These are phyloP conservation scores for Neurospora sp. DNA, from an alignment of 2,329 filamentous ascomycete genomes.

Conservation along the genomic window DNA sequence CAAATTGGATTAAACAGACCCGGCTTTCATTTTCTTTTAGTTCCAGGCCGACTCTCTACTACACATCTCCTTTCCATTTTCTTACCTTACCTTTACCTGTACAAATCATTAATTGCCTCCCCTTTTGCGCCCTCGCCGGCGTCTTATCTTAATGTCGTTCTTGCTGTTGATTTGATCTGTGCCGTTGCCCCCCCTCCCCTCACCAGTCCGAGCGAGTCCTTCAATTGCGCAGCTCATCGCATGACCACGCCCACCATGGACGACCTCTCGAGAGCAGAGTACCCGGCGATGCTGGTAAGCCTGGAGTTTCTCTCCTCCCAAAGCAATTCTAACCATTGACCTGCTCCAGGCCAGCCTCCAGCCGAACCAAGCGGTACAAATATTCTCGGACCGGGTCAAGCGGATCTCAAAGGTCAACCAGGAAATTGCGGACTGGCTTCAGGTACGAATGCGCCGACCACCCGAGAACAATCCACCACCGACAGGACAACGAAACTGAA, in stretches of 20 bases:
- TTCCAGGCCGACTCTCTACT: not conserved
- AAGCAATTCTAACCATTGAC: slow-evolving; percentile 10
- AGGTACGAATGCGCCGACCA: slow-evolving; percentile 48
- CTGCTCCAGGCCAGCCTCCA: slow-evolving; percentile 63
- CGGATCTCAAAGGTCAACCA: slow-evolving; percentile 77
- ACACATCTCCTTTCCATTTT: slow-evolving; percentile 5
- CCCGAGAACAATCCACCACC: not conserved
- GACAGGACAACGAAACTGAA: slow-evolving; percentile 11
- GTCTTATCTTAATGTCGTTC: slow-evolving; percentile 14
- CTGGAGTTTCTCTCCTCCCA: not conserved
- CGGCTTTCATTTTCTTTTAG: not conserved
- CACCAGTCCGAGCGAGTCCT: slow-evolving; percentile 1
- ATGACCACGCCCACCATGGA: slow-evolving; percentile 44
- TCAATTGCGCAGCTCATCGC: slow-evolving; percentile 20
- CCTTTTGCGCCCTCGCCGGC: slow-evolving; percentile 3
- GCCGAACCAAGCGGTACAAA: slow-evolving; percentile 69
- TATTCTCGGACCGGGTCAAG: slow-evolving; percentile 79
- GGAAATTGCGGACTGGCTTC: slow-evolving; percentile 93
- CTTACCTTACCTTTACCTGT: slow-evolving; percentile 1
- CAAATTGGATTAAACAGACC: not conserved
- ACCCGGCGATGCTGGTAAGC: slow-evolving; percentile 84
- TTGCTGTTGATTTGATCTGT: slow-evolving; percentile 9
- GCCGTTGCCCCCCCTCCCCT: slow-evolving; percentile 1
- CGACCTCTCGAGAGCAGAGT: slow-evolving; percentile 75
- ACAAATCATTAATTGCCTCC: not conserved